These are phyloP conservation scores for Gliomastix tumulicola DNA, from an alignment of 2,329 filamentous ascomycete genomes.

Conservation along the genomic window DNA sequence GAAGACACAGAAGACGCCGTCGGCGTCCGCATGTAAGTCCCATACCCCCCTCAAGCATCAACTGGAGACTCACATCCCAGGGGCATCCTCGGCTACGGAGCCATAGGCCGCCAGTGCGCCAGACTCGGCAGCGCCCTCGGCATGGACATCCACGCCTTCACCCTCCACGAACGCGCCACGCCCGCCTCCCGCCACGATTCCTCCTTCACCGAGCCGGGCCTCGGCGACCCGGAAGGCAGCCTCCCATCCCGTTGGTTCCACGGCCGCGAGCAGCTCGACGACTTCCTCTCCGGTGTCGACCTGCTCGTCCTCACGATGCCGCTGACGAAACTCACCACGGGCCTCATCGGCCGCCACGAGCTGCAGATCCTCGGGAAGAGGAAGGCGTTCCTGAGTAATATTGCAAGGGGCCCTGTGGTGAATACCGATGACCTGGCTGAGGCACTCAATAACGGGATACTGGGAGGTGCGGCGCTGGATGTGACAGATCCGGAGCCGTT, in stretches of 20 bases:
- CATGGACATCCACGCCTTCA: constrained; percentile 72
- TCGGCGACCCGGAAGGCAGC: constrained; percentile 44
- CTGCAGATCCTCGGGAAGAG: constrained; percentile 35
- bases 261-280: constrained; percentile 37
- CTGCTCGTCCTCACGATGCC: constrained; percentile 45
- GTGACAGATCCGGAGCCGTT: constrained; percentile 77
- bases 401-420: constrained; percentile 52
- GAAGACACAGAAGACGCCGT: constrained; percentile 33
- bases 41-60: not conserved
- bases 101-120: constrained; percentile 45
- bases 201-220: constrained; percentile 62
- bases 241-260: constrained; percentile 46
- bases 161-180: constrained; percentile 58
- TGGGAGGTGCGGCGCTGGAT: constrained; percentile 64
- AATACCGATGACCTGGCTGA: constrained; percentile 50
- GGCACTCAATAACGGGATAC: constrained; percentile 41
- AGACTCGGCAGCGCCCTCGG: constrained; percentile 58
- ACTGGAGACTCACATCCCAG: constrained; percentile 20
- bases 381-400: constrained; percentile 61
- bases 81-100: constrained; percentile 47
- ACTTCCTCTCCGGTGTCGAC: constrained; percentile 46
- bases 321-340: constrained; percentile 37
- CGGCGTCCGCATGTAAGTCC: constrained; percentile 39
- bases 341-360: constrained; percentile 44
- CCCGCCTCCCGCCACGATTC: constrained; percentile 56